Conservation (phyloP, 441 rosid species). For the Populus hybrid region DNA sequence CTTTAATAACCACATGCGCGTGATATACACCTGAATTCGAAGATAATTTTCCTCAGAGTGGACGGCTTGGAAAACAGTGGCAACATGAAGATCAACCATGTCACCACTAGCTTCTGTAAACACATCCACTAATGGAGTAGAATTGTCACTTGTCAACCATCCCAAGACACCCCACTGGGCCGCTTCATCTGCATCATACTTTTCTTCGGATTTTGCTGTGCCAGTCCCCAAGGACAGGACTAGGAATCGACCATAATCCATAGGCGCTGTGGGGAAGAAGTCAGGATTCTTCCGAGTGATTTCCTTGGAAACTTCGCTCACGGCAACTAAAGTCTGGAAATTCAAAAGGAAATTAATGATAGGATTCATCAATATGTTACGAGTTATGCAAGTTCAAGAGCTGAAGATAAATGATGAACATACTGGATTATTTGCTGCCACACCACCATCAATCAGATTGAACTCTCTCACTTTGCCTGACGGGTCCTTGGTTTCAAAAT, state of each 20-base stretch:
- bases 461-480: slow-evolving; percentile 34
- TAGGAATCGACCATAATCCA: slow-evolving; percentile 47
- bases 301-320: slow-evolving; percentile 52
- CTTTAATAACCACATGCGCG: too few relatives aligned
- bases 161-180: slow-evolving; percentile 59
- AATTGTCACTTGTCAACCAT: slow-evolving; percentile 42
- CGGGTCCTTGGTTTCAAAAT: slow-evolving; percentile 38
- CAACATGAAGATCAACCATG: slow-evolving; percentile 56
- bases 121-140: slow-evolving; percentile 50
- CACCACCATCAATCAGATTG: slow-evolving; percentile 70
- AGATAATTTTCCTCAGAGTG: slow-evolving; percentile 45
- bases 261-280: slow-evolving; percentile 44
- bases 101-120: slow-evolving; percentile 58
- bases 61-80: slow-evolving; percentile 49
- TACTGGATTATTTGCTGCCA: slow-evolving; percentile 67
- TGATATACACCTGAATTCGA: slow-evolving; percentile 42
- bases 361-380: too few relatives aligned
- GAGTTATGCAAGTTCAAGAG: too few relatives aligned
- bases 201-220: slow-evolving; percentile 33
- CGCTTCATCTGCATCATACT: slow-evolving; percentile 38
- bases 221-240: slow-evolving; percentile 63
- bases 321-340: slow-evolving; percentile 47
- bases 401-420: neutral
- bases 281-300: slow-evolving; percentile 36
- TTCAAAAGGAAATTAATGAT: too few relatives aligned